Conservation (phyloP, 1,139 yeast species). For the Wickerhamomyces sp. region DNA sequence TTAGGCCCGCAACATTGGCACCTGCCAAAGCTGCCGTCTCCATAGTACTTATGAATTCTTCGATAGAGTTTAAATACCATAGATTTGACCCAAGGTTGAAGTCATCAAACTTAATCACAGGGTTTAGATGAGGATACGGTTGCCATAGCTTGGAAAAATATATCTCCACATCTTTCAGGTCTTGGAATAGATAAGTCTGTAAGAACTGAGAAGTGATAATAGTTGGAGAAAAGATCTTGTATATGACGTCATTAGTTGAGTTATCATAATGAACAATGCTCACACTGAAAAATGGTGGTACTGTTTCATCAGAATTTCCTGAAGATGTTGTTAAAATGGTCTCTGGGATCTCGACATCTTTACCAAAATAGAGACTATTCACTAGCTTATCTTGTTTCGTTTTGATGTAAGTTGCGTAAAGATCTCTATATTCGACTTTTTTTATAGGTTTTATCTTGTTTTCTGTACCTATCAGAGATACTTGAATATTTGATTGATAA, state of each 20-base stretch:
- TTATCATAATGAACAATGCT: slow-evolving; percentile 25
- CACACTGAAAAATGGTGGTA: slow-evolving; percentile 29
- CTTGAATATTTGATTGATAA: slow-evolving; percentile 25
- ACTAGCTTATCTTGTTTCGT: slow-evolving; percentile 10
- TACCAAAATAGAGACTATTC: slow-evolving; percentile 16
- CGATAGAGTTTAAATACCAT: slow-evolving; percentile 40
- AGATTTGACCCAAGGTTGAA: slow-evolving; percentile 28
- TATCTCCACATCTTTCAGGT: slow-evolving; percentile 19
- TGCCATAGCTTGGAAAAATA: slow-evolving; percentile 31
- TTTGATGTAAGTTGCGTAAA: slow-evolving; percentile 29
- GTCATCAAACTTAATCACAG: slow-evolving; percentile 22
- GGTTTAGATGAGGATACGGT: slow-evolving; percentile 33
- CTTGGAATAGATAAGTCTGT: slow-evolving; percentile 22
- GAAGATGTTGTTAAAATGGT: slow-evolving; percentile 28
- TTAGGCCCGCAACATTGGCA: slow-evolving; percentile 36
- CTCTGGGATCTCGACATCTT: slow-evolving; percentile 23
- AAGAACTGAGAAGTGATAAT: slow-evolving; percentile 22
- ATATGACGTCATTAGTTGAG: slow-evolving; percentile 28
- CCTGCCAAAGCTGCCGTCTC: slow-evolving; percentile 46
- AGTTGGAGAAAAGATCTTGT: slow-evolving; percentile 35
- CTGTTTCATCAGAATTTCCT: slow-evolving; percentile 12
- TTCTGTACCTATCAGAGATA: too few relatives aligned
- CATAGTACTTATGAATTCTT: slow-evolving; percentile 42
- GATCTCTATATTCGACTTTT: slow-evolving; percentile 25
- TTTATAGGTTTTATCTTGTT: slow-evolving; percentile 5